Evolutionary conservation across 192 early-diverging fungal genomes (phyloP).

Genomic region (Coemansia guatemalensis): DNA sequence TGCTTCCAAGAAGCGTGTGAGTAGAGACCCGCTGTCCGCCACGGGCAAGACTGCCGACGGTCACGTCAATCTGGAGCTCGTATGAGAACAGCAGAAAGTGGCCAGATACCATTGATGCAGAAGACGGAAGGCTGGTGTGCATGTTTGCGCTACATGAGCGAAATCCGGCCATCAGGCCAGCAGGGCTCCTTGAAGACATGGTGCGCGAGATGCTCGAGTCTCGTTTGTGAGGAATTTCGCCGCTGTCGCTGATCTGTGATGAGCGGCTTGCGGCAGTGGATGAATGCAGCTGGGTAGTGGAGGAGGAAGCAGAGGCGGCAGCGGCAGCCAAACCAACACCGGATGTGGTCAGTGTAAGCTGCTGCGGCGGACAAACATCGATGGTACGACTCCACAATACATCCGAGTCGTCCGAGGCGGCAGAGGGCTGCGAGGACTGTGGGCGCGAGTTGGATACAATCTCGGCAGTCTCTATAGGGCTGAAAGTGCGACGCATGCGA

Average conservation of each 20-base stretch:
- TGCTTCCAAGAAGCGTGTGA: constrained; percentile 33
- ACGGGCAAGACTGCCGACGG: constrained; percentile 35
- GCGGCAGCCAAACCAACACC: constrained; percentile 39
- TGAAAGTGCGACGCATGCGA: constrained; percentile 46
- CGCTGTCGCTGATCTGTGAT: constrained; percentile 15
- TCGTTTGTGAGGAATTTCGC: constrained; percentile 13
- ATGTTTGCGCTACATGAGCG: constrained; percentile 48
- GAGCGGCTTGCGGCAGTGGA: constrained; percentile 1
- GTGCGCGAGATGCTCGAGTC: constrained; percentile 19
- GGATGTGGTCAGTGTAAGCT: constrained; percentile 31
- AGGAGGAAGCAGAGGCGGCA: constrained; percentile 14
- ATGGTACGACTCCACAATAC: constrained; percentile 44
- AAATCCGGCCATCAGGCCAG: constrained; percentile 19
- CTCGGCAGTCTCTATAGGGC: constrained; percentile 42
- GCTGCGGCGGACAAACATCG: constrained; percentile 26
- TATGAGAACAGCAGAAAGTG: constrained; percentile 51
- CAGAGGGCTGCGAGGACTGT: constrained; percentile 36
- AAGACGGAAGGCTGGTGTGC: constrained; percentile 34
- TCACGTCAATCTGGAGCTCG: constrained; percentile 44
- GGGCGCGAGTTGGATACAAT: constrained; percentile 28
- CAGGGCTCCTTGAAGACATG: constrained; percentile 20
- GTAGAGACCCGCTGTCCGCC: constrained; percentile 36
- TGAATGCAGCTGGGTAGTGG: background rate
- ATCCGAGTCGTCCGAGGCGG: constrained; percentile 41
- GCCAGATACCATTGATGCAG: constrained; percentile 32